Percentiles rank a stretch among this genome's conserved stretches.
Evolutionary conservation across 139 green algal species (phyloP).

Genomic region (Coelastrella sp.): DNA sequence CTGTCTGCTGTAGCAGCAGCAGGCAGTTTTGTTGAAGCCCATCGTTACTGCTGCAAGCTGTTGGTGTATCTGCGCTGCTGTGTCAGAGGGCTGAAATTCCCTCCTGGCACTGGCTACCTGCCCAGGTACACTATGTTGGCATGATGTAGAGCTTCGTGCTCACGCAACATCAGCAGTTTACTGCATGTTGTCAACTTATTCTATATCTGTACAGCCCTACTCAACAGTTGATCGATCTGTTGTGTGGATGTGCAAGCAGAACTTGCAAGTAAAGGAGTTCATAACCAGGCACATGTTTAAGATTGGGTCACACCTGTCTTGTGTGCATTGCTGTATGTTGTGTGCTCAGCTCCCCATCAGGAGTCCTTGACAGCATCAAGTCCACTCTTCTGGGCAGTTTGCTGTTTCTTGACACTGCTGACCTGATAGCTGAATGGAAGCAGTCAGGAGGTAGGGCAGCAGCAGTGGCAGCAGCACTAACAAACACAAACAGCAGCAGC

Average conservation of each 20-base stretch:
- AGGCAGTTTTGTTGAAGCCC: neutral
- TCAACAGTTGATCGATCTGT: no score
- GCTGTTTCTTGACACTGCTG: constrained; percentile 51
- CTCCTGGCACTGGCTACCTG: neutral
- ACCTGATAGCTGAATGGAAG: constrained; percentile 41
- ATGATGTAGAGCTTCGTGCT: no score
- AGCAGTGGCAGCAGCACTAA: constrained; percentile 15
- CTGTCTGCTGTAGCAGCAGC: constrained; percentile 65
- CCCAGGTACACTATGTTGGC: no score
- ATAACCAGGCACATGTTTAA: no score
- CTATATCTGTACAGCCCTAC: no score
- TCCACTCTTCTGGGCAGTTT: constrained; percentile 53
- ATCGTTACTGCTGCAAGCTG: constrained; percentile 70
- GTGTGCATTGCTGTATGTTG: no score
- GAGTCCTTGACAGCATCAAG: neutral
- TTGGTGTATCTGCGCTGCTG: constrained; percentile 74
- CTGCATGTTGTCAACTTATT: no score
- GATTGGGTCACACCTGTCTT: no score
- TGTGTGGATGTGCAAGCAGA: no score
- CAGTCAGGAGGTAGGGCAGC: constrained; percentile 13
- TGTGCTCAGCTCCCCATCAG: neutral
- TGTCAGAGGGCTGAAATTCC: constrained; percentile 2
- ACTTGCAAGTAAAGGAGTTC: no score
- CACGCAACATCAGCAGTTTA: no score
- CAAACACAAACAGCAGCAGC: constrained; percentile 5